phyloP scores from a whole-genome alignment of 192 early-diverging fungal genomes.

The Diversispora epigaea region DNA sequence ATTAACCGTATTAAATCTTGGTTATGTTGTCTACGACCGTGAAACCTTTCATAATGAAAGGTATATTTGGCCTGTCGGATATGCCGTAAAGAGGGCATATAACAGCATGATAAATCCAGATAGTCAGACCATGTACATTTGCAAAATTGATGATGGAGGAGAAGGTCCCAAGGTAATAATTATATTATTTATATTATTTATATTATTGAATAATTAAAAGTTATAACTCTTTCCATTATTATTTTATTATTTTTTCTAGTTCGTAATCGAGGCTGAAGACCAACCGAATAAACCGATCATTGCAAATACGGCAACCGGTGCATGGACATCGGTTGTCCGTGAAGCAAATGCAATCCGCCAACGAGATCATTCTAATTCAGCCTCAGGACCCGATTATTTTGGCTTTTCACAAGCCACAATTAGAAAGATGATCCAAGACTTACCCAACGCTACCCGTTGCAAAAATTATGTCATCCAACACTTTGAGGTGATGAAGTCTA shows the following conservation, averaged over 20 bases:
- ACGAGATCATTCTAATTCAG: conserved; percentile 77
- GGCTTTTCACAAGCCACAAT: conserved; percentile 87
- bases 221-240: neutral
- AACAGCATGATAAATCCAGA: conserved; percentile 55
- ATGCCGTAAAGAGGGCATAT: conserved; percentile 60
- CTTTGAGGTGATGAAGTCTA: conserved; percentile 51
- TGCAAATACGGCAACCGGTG: conserved; percentile 81
- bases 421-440: conserved; percentile 81
- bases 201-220: neutral
- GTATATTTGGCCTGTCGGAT: conserved; percentile 93
- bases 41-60: conserved; percentile 83
- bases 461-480: conserved; percentile 69
- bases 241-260: conserved; percentile 49
- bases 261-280: conserved; percentile 84
- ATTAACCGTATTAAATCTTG: conserved; percentile 69
- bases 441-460: conserved; percentile 72
- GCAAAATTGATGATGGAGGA: conserved; percentile 79
- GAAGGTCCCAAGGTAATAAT: conserved; percentile 56
- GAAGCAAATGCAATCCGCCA: conserved; percentile 76
- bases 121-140: conserved; percentile 61
- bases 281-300: conserved; percentile 66
- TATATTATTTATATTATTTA: neutral
- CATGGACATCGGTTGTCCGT: conserved; percentile 84
- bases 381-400: conserved; percentile 88
- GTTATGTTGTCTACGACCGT: conserved; percentile 72